phyloP scores from a whole-genome alignment of 2,329 filamentous ascomycete genomes.

The Fragosphaeria purpurea region DNA sequence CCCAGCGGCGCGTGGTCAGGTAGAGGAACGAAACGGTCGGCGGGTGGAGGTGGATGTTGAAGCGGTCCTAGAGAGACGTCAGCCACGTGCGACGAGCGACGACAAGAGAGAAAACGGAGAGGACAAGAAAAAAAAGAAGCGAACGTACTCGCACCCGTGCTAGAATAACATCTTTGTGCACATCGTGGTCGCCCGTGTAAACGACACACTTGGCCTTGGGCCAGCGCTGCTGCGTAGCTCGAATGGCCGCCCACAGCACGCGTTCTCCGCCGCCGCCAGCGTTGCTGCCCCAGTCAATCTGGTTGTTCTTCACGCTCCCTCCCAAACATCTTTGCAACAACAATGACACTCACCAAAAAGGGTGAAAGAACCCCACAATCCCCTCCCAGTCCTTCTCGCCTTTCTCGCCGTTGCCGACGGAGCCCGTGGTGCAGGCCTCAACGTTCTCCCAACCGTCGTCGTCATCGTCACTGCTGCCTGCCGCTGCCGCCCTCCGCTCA shows the following conservation, averaged over 20 bases:
- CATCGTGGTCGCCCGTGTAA: constrained; percentile 91
- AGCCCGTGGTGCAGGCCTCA: constrained; percentile 32
- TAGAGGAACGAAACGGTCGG: constrained; percentile 83
- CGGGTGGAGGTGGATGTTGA: constrained; percentile 82
- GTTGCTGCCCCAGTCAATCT: constrained; percentile 48
- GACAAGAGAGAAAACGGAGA: constrained; percentile 1
- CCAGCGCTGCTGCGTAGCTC: constrained; percentile 81
- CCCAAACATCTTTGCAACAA: no score
- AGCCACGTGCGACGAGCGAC: background rate
- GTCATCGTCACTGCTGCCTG: constrained; percentile 19
- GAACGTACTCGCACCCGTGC: constrained; percentile 57
- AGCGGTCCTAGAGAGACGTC: constrained; percentile 52
- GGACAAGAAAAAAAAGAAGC: background rate
- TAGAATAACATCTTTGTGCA: constrained; percentile 70
- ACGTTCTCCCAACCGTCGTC: constrained; percentile 66
- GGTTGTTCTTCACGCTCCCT: no score
- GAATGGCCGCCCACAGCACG: constrained; percentile 91
- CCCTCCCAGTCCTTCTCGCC: constrained; percentile 61
- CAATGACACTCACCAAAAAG: constrained; percentile 63
- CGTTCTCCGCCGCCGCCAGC: constrained; percentile 91
- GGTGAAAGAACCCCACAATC: constrained; percentile 92
- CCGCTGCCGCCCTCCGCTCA: constrained; percentile 17
- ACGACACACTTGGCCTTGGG: constrained; percentile 83
- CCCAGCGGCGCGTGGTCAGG: constrained; percentile 75
- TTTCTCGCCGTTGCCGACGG: constrained; percentile 28